Percentiles rank a stretch among this genome's conserved stretches.
Conservation (phyloP, 2,329 filamentous ascomycete species). For the Fusarium sp. region DNA sequence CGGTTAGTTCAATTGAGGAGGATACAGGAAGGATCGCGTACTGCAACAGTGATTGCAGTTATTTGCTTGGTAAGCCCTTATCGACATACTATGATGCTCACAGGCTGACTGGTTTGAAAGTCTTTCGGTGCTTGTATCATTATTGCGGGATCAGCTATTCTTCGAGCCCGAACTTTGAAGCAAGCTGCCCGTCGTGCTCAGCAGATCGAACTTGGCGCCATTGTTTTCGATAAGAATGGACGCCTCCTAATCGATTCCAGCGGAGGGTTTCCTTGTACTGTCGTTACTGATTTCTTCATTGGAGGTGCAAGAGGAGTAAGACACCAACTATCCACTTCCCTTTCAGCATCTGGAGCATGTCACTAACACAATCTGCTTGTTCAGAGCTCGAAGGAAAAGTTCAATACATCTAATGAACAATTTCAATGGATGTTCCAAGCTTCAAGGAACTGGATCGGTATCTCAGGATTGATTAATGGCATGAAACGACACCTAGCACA, state of each 20-base stretch:
- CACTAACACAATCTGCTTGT: background rate
- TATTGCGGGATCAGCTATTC: constrained; percentile 66
- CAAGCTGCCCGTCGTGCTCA: constrained; percentile 69
- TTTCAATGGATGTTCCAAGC: constrained; percentile 91
- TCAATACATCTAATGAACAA: constrained; percentile 78
- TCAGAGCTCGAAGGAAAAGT: constrained; percentile 71
- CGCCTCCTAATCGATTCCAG: constrained; percentile 76
- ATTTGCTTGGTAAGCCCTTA: constrained; percentile 69
- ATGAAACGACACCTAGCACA: constrained; percentile 77
- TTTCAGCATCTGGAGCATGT: background rate
- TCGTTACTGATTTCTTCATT: constrained; percentile 82
- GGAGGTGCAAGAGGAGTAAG: constrained; percentile 68
- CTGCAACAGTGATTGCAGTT: constrained; percentile 78
- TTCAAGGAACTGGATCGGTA: constrained; percentile 78
- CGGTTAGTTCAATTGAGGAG: constrained; percentile 59
- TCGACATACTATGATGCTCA: rapidly evolving
- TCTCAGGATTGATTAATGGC: constrained; percentile 73
- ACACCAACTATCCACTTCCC: background rate
- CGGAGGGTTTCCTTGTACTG: constrained; percentile 75
- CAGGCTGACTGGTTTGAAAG: constrained; percentile 50
- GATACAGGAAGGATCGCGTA: constrained; percentile 56
- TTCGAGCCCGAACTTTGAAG: constrained; percentile 63
- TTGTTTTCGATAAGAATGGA: constrained; percentile 75
- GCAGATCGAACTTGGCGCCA: constrained; percentile 68
- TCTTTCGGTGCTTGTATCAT: constrained; percentile 69